Evolutionary conservation across 2,329 filamentous ascomycete genomes (phyloP), one percentile per base, ranked within the genome.

Genomic region (Stromatinia cepivora): DNA sequence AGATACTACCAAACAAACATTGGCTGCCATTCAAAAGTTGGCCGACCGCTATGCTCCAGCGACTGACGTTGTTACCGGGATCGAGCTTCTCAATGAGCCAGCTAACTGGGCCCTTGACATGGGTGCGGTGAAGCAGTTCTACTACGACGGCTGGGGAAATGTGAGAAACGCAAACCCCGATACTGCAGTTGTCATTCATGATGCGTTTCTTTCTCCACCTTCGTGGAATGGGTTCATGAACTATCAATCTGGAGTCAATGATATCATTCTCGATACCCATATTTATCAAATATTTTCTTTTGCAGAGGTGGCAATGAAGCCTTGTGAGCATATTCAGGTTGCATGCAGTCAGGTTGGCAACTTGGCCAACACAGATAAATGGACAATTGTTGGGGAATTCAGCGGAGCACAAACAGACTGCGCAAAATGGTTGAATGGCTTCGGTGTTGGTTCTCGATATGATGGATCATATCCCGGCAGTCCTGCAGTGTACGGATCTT

Each of bases 161-260:
- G 76, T 84, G 68, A 82, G 82, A 42, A 78, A 81, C 53, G 75
- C 79, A 9, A 84, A 81, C 5, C 83, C 81, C 3, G 76, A 81
- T 36, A 82, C 81, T 1, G 78, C 82, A 15, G 83, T 90, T 25
- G 81, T 89, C 34, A 81, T 91, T 57, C 84, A 86, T 65, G 86
- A 88, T 72, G 86, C 84, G 10, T 89, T 88, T 79, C 77, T 82
- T 6, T 81, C 85, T 1, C 82, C 80, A 50, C 81, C 81, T 9
- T 77, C 75, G 36, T 91, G 87, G 86, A 90, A 91, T 75, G 86
- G 84, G 3, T 88, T 87, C 78, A 82, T 90, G 77, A 85, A 82
- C 67, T 65, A 65, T 28, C 36, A 65, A 56, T 80, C 79, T 31
- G 73, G 76, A 8, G 72, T 78, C n/a, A 76, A 79, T 53, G 71